Evolutionary conservation across 208 protist species (phyloP).

Genomic region (Acanthamoeba castellanii): DNA sequence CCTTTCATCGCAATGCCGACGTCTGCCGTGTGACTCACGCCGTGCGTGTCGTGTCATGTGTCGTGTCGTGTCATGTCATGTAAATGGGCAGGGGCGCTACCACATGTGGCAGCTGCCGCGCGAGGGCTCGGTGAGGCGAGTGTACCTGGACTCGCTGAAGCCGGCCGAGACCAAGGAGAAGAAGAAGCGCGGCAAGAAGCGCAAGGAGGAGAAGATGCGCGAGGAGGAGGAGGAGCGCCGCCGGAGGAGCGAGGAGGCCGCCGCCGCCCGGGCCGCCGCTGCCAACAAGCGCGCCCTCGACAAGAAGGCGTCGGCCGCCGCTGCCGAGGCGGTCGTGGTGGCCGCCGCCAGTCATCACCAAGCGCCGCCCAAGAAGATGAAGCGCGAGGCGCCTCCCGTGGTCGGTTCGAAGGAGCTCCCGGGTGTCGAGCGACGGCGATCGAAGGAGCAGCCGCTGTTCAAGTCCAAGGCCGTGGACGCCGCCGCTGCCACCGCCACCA

Average conservation of each 20-base stretch:
- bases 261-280: neutral
- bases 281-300: neutral
- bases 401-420: neutral
- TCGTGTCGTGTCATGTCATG: too few species aligned
- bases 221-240: neutral
- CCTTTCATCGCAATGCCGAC: too few species aligned
- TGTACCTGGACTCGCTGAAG: conserved; percentile 5
- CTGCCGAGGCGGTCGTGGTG: neutral
- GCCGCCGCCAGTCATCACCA: neutral
- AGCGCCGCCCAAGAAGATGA: conserved; percentile 10
- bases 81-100: conserved; percentile 8
- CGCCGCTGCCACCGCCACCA: too few species aligned
- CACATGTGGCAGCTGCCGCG: conserved; percentile 54
- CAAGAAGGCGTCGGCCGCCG: neutral
- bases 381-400: neutral
- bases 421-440: neutral
- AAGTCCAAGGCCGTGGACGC: too few species aligned
- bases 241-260: neutral
- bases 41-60: neutral
- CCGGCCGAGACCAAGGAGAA: conserved; percentile 26
- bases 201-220: conserved; percentile 35
- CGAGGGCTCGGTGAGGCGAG: conserved; percentile 13
- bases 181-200: conserved; percentile 57
- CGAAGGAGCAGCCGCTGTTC: neutral
- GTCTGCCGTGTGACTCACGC: too few species aligned